phyloP scores from a whole-genome alignment of 1,284 basidiomycete genomes.

The Termitomyces sp. region DNA sequence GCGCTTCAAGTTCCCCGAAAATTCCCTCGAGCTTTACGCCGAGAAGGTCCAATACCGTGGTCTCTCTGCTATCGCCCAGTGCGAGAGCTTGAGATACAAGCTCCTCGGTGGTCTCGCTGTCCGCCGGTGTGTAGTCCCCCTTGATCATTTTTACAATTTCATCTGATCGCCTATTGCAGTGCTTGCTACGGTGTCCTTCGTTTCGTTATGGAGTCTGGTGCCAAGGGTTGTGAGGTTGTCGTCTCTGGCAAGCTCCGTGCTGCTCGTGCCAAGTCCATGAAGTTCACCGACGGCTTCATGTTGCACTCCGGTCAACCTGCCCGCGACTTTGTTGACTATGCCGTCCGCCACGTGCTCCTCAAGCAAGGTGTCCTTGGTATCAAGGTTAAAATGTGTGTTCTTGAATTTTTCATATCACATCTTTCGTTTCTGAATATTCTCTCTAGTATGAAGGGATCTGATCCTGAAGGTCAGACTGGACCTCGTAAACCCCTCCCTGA shows the following conservation, averaged over 20 bases:
- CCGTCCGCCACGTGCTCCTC: conserved; percentile 97
- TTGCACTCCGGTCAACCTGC: conserved; percentile 99
- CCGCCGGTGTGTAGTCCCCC: conserved; percentile 72
- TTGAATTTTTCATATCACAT: not conserved
- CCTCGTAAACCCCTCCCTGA: conserved; percentile 96
- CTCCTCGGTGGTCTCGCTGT: conserved; percentile 99
- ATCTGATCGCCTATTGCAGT: conserved; percentile 37
- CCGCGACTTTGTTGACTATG: conserved; percentile 95
- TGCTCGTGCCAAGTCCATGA: conserved; percentile 99
- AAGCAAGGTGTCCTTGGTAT: conserved; percentile 99
- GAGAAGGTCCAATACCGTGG: conserved; percentile 99
- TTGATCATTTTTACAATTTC: conserved; percentile 1
- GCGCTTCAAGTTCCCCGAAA: conserved; percentile 99
- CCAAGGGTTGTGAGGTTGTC: conserved; percentile 99
- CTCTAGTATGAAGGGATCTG: conserved; percentile 90
- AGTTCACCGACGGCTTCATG: conserved; percentile 99
- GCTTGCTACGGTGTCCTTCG: conserved; percentile 99
- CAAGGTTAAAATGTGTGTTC: conserved; percentile 96
- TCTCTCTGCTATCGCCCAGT: conserved; percentile 97
- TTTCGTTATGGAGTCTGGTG: conserved; percentile 99
- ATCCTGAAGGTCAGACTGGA: conserved; percentile 85
- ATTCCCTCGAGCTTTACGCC: conserved; percentile 97
- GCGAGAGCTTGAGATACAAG: conserved; percentile 98
- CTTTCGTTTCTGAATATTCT: conserved; percentile 13
- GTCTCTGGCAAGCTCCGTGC: conserved; percentile 99